A percentile compares a stretch with the other conserved stretches of the same genome.
Conservation (phyloP, 495 filamentous ascomycete genomes). For the Hyphodiscus hymeniophilus region DNA sequence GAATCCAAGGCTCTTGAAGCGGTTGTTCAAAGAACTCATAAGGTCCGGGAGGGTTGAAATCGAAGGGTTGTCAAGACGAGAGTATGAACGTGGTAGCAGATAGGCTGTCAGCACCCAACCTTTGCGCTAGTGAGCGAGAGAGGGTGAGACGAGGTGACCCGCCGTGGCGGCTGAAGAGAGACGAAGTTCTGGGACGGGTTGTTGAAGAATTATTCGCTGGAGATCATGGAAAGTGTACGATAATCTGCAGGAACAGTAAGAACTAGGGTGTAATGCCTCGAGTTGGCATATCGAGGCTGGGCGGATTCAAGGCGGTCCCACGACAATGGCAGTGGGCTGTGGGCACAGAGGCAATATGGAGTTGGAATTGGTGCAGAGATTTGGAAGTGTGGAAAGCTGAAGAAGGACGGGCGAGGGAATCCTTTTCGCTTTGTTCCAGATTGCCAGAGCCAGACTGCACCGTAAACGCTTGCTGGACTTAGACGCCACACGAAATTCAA, state of each 20-base stretch:
- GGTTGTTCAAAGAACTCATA: constrained; percentile 57
- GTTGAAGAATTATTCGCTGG: constrained; percentile 39
- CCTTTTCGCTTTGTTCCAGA: constrained; percentile 4
- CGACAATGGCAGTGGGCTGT: no score
- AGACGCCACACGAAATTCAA: no score
- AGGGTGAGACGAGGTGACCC: neutral
- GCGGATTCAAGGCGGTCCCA: no score
- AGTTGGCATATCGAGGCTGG: no score
- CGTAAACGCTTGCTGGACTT: neutral
- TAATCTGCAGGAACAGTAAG: constrained; percentile 10
- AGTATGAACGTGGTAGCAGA: neutral
- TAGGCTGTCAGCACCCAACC: neutral
- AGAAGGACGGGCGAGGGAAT: neutral
- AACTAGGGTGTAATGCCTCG: no score
- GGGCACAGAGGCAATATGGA: no score
- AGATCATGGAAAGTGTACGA: constrained; percentile 4
- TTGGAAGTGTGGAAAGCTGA: neutral
- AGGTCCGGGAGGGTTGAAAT: constrained; percentile 24
- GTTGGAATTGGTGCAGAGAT: no score
- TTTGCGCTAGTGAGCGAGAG: neutral
- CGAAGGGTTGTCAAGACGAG: constrained; percentile 10
- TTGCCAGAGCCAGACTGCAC: no score
- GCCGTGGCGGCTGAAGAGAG: no score
- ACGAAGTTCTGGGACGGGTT: neutral
- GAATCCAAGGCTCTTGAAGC: constrained; percentile 45